Percentiles rank a stretch among this genome's conserved stretches.
These are phyloP conservation scores for Microstegium vimineum DNA, from an alignment of 176 grass and related monocot genomes.

Conservation along the genomic window DNA sequence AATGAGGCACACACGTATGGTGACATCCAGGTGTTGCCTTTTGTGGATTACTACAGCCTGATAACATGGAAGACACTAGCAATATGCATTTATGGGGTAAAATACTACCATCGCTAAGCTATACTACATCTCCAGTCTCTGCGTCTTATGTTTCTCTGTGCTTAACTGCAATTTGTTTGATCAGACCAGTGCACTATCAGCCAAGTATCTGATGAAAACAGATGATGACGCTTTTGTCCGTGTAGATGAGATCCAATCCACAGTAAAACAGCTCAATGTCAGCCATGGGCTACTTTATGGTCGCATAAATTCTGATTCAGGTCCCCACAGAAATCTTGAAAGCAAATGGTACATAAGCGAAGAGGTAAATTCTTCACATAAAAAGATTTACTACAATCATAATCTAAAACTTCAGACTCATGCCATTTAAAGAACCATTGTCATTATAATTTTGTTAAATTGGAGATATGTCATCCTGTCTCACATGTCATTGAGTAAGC, in stretches of 20 bases:
- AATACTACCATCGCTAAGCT: neutral
- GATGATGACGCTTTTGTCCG: constrained; percentile 99
- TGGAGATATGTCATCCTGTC: too few relatives aligned
- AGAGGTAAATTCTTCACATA: constrained; percentile 60
- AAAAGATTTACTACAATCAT: neutral
- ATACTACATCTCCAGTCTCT: constrained; percentile 2
- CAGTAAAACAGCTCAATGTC: constrained; percentile 55
- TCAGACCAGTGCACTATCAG: constrained; percentile 66
- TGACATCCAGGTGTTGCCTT: constrained; percentile 78
- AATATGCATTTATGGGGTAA: constrained; percentile 96
- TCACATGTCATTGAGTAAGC: too few relatives aligned
- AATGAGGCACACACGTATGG: constrained; percentile 63
- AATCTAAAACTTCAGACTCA: neutral
- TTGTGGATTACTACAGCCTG: constrained; percentile 86
- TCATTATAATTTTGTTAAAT: too few relatives aligned
- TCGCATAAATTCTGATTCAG: constrained; percentile 61
- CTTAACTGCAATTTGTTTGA: neutral
- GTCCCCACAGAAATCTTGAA: constrained; percentile 64
- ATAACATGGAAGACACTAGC: constrained; percentile 96
- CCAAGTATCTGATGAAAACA: constrained; percentile 95
- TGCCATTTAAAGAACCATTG: too few relatives aligned
- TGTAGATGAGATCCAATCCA: constrained; percentile 69
- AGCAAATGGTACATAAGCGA: constrained; percentile 89
- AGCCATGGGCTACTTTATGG: constrained; percentile 76
- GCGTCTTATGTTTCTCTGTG: constrained; percentile 12